Percentiles rank a stretch among this genome's conserved stretches.
Evolutionary conservation across 2,329 filamentous ascomycete genomes (phyloP).

Genomic region (Emericellopsis cladophorae): DNA sequence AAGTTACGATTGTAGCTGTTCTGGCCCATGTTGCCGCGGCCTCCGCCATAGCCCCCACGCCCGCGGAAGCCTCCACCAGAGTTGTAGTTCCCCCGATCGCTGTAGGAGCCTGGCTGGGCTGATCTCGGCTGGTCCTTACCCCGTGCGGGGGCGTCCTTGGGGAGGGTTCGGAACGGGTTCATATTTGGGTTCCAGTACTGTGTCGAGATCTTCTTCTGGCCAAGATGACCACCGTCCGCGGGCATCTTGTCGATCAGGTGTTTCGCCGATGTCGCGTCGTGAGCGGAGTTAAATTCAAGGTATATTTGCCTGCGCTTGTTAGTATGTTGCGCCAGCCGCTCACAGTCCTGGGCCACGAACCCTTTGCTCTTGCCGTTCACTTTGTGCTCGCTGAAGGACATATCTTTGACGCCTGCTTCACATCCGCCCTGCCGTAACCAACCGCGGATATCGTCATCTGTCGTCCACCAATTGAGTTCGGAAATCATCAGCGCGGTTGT

Average conservation of each 20-base stretch:
- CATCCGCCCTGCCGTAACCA: constrained; percentile 71
- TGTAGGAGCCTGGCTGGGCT: constrained; percentile 33
- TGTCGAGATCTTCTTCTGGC: constrained; percentile 59
- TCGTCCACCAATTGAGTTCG: constrained; percentile 93
- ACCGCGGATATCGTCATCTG: constrained; percentile 84
- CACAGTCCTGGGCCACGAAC: constrained; percentile 36
- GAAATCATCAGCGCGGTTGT: constrained; percentile 71
- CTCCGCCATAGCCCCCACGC: constrained; percentile 26
- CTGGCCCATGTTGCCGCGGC: constrained; percentile 36
- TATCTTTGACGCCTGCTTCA: constrained; percentile 77
- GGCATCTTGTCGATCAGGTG: constrained; percentile 59
- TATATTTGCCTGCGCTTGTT: constrained; percentile 52
- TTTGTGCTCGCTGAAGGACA: constrained; percentile 97
- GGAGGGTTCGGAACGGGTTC: constrained; percentile 85
- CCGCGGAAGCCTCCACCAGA: constrained; percentile 38
- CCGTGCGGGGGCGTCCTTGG: constrained; percentile 63
- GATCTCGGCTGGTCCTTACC: constrained; percentile 52
- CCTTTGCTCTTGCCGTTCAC: constrained; percentile 98
- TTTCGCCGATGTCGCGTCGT: constrained; percentile 78
- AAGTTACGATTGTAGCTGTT: constrained; percentile 28
- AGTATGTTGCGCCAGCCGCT: constrained; percentile 1
- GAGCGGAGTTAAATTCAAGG: constrained; percentile 69
- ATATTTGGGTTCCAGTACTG: constrained; percentile 63
- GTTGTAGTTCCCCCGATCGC: constrained; percentile 30
- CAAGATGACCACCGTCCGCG: constrained; percentile 35